Conservation (phyloP, 2,329 filamentous ascomycete genomes). For the Teratosphaeria gauchensis region DNA sequence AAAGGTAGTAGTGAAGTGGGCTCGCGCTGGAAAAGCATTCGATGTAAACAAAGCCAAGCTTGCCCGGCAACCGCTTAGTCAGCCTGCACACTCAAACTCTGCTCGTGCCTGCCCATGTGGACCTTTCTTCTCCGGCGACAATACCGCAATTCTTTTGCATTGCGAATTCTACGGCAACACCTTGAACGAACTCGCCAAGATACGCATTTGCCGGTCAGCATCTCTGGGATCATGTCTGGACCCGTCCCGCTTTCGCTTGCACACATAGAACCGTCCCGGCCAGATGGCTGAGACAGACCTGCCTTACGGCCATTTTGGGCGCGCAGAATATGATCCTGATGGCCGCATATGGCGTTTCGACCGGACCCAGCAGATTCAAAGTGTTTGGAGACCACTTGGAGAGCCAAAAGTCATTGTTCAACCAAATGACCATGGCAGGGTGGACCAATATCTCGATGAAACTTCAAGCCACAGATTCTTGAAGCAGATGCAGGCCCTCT, state of each 20-base stretch:
- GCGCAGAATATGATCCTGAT: constrained; percentile 39
- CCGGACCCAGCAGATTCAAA: constrained; percentile 2
- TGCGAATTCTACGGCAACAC: neutral
- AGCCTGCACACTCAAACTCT: neutral
- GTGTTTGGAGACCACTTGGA: constrained; percentile 19
- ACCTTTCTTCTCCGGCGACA: neutral
- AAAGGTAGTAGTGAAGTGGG: neutral
- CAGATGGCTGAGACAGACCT: constrained; percentile 50
- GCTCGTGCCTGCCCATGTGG: neutral
- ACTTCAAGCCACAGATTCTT: constrained; percentile 4
- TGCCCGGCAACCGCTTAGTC: neutral
- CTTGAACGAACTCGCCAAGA: neutral
- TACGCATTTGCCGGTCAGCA: no score
- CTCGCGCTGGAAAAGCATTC: neutral
- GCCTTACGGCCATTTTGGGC: constrained; percentile 45
- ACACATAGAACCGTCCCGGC: constrained; percentile 23
- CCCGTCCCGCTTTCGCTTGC: neutral
- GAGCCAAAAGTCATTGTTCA: constrained; percentile 10
- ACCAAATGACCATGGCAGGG: neutral
- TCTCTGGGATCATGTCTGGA: constrained; percentile 12
- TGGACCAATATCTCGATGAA: neutral
- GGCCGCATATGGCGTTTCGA: constrained; percentile 35
- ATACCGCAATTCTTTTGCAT: neutral
- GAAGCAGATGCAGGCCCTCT: constrained; percentile 12
- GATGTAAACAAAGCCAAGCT: neutral